These are phyloP conservation scores for Ogataea zsoltii DNA, from an alignment of 805 yeast genomes.

Conservation along the genomic window DNA sequence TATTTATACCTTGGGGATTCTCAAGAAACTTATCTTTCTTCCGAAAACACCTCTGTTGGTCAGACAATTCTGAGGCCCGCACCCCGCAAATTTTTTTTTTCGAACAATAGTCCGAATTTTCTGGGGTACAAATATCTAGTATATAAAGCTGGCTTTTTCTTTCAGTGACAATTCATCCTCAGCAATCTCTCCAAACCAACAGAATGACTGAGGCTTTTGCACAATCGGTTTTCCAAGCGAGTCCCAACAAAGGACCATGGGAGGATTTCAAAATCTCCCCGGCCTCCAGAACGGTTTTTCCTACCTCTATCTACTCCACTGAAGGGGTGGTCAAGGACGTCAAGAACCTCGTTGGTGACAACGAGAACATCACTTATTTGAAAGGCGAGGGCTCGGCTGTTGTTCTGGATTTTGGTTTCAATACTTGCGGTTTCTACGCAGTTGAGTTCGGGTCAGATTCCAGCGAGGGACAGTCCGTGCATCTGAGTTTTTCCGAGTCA, in stretches of 20 bases:
- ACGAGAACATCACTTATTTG: not conserved
- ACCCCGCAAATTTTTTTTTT: not conserved
- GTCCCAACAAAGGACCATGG: conserved; percentile 3
- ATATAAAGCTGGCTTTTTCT: not conserved
- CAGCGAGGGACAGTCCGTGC: not conserved
- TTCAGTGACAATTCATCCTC: too few species aligned
- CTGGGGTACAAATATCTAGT: not conserved
- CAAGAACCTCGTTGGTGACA: conserved; percentile 1
- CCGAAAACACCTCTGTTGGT: not conserved
- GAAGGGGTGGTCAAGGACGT: not conserved
- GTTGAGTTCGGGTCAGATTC: conserved; percentile 4
- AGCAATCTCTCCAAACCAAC: too few species aligned
- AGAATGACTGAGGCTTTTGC: conserved; percentile 1
- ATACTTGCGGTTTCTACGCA: conserved; percentile 4
- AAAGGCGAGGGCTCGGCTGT: conserved; percentile 2
- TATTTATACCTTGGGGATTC: not conserved
- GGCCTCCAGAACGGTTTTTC: conserved; percentile 3
- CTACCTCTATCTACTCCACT: conserved; percentile 1
- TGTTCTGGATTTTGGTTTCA: conserved; percentile 4
- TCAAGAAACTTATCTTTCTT: not conserved
- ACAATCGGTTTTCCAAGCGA: conserved; percentile 1
- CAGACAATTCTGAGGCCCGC: not conserved
- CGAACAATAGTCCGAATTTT: conserved; percentile 3
- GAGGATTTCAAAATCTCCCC: conserved; percentile 2
- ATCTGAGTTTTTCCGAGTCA: conserved; percentile 5